These are phyloP conservation scores for Eragrostis tef DNA, from an alignment of 202 grass and related monocot species.

Conservation along the genomic window DNA sequence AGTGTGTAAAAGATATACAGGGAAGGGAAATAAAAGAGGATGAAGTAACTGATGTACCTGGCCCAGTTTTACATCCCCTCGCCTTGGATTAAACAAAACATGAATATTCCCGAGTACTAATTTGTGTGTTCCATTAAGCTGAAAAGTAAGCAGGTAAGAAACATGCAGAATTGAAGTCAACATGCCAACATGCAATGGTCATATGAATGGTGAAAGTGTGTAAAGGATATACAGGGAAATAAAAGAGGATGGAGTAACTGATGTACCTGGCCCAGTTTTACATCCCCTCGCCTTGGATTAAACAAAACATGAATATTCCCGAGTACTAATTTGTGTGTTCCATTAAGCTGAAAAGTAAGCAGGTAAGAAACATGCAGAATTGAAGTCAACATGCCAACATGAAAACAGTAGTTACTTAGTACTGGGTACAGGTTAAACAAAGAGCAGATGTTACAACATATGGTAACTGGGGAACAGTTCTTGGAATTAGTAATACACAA, in stretches of 20 bases:
- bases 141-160: conserved; percentile 36
- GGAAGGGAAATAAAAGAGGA: conserved; percentile 5
- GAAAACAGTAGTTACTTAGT: conserved; percentile 29
- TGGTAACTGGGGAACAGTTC: neutral
- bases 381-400: neutral
- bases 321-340: conserved; percentile 61
- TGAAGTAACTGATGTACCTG: conserved; percentile 61
- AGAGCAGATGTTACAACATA: neutral
- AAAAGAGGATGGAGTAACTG: conserved; percentile 26
- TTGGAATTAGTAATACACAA: neutral
- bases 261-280: conserved; percentile 87
- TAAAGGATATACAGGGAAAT: neutral
- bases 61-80: conserved; percentile 85
- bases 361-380: neutral
- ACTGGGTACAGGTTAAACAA: conserved; percentile 1
- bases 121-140: conserved; percentile 60
- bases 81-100: conserved; percentile 83
- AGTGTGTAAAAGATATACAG: neutral
- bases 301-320: conserved; percentile 96
- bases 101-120: conserved; percentile 89
- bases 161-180: neutral
- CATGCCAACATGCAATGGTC: neutral
- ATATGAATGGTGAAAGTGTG: conserved; percentile 2
- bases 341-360: conserved; percentile 54
- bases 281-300: conserved; percentile 82